These are phyloP conservation scores for Fusarium piperis DNA, from an alignment of 2,329 filamentous ascomycete species.

Conservation along the genomic window DNA sequence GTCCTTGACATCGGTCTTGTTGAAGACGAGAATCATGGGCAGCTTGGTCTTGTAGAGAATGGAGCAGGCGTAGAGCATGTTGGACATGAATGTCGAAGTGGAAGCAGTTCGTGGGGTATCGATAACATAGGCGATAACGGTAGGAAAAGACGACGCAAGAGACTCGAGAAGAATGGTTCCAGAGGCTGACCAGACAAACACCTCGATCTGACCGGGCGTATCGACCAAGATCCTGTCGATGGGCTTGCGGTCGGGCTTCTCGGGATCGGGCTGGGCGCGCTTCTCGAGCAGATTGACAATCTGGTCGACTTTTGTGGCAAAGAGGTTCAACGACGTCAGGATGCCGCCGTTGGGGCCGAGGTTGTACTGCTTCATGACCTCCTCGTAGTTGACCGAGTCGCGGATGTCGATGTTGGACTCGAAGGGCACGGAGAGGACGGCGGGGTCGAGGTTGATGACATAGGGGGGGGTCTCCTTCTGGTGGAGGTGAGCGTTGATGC, in stretches of 20 bases:
- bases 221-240: constrained; percentile 91
- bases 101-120: constrained; percentile 94
- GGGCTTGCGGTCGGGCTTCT: constrained; percentile 67
- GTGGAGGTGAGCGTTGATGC: constrained; percentile 94
- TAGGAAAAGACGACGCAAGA: constrained; percentile 92
- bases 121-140: constrained; percentile 96
- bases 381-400: constrained; percentile 98
- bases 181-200: constrained; percentile 97
- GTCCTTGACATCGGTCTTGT: constrained; percentile 97
- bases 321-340: constrained; percentile 92
- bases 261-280: constrained; percentile 73
- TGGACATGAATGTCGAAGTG: constrained; percentile 98
- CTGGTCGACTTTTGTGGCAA: constrained; percentile 98
- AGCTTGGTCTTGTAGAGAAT: constrained; percentile 99
- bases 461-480: constrained; percentile 84
- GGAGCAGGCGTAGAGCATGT: constrained; percentile 99
- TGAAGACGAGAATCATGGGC: constrained; percentile 98
- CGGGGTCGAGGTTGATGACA: constrained; percentile 96
- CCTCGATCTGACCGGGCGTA: constrained; percentile 97
- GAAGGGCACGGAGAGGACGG: constrained; percentile 92
- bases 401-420: constrained; percentile 99
- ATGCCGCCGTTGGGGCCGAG: constrained; percentile 97
- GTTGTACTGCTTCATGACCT: constrained; percentile 99
- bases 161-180: constrained; percentile 94
- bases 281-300: constrained; percentile 91